These are phyloP conservation scores for Yamadazyma phyllophila DNA, from an alignment of 805 yeast species.

Conservation along the genomic window DNA sequence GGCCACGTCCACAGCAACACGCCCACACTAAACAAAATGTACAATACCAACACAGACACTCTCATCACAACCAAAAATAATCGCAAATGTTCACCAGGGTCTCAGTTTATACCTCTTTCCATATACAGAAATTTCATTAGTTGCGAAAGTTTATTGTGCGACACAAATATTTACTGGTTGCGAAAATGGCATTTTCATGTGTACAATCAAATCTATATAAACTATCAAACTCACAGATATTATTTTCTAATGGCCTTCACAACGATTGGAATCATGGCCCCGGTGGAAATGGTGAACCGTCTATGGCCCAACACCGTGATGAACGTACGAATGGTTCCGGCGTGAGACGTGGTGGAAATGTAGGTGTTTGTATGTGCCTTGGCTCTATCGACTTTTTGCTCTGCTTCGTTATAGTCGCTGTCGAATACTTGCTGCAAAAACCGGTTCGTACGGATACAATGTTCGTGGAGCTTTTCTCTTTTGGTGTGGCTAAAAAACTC, in stretches of 20 bases:
- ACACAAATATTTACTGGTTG: background rate
- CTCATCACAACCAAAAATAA: background rate
- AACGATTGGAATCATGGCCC: conserved; percentile 62
- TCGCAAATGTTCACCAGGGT: background rate
- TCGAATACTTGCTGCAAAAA: conserved; percentile 38
- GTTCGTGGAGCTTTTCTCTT: conserved; percentile 47
- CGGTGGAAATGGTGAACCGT: conserved; percentile 58
- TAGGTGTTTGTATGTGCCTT: conserved; percentile 18
- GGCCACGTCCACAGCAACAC: conserved; percentile 9
- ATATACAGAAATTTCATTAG: background rate
- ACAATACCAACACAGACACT: background rate
- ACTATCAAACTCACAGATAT: background rate
- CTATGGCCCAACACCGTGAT: conserved; percentile 50
- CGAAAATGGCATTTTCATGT: background rate
- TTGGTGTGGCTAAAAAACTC: conserved; percentile 40
- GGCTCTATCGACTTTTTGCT: conserved; percentile 10
- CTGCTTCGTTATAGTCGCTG: conserved; percentile 13
- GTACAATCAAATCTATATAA: background rate
- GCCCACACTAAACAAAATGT: background rate
- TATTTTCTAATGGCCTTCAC: conserved; percentile 39
- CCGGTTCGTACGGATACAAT: conserved; percentile 46
- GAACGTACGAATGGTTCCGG: conserved; percentile 49
- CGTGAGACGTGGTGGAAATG: conserved; percentile 50
- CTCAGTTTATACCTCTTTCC: conserved; percentile 1
- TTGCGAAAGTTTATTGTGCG: conserved; percentile 1